phyloP scores from a whole-genome alignment of 2,329 filamentous ascomycete genomes.

The Colletotrichum sp. region DNA sequence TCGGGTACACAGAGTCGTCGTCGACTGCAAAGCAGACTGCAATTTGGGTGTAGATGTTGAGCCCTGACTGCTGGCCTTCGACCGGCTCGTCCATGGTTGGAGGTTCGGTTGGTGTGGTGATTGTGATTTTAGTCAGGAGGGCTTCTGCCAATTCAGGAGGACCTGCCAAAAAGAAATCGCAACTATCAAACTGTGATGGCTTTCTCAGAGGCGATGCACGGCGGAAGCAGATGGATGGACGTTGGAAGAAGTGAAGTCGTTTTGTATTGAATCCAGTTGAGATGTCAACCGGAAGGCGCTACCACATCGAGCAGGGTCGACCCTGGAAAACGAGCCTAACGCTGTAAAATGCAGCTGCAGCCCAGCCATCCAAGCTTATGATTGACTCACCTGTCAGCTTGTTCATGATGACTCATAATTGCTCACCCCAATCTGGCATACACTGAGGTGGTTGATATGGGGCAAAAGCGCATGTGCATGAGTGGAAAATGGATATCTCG shows the following conservation, averaged over 20 bases:
- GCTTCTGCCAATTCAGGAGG: background rate
- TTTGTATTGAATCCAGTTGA: background rate
- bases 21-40: slow-evolving; percentile 40
- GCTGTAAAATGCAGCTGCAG: background rate
- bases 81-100: slow-evolving; percentile 24
- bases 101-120: too few species aligned
- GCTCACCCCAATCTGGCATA: background rate
- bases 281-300: background rate
- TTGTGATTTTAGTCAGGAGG: background rate
- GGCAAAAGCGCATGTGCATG: background rate
- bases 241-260: background rate
- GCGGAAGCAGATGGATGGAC: accelerated
- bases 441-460: too few species aligned
- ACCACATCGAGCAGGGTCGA: background rate
- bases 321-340: background rate
- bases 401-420: background rate
- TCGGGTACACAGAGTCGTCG: slow-evolving; percentile 22
- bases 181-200: too few species aligned
- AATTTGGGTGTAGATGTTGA: slow-evolving; percentile 52
- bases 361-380: background rate
- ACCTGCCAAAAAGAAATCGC: background rate
- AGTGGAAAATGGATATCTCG: background rate
- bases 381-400: background rate
- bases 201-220: background rate
- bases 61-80: slow-evolving; percentile 45